These are phyloP conservation scores for Elsinoe ampelina DNA, from an alignment of 2,329 filamentous ascomycete genomes.

Conservation along the genomic window DNA sequence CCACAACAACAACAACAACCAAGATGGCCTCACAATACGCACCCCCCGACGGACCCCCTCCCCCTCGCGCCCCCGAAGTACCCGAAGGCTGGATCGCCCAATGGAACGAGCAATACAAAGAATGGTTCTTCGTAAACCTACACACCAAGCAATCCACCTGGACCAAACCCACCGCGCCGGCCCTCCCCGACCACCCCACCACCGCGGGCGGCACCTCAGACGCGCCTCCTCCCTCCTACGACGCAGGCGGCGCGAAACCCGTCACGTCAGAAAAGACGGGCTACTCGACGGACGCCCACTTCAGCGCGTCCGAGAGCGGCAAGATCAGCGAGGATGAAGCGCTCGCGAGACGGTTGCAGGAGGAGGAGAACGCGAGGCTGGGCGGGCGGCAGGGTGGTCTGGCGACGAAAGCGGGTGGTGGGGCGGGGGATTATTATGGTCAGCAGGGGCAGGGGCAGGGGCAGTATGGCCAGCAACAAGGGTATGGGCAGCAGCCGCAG, in stretches of 20 bases:
- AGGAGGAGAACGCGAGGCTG: slow-evolving; percentile 63
- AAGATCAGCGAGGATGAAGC: slow-evolving; percentile 58
- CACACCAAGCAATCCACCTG: slow-evolving; percentile 84
- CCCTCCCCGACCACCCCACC: slow-evolving; percentile 35
- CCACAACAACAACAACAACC: slow-evolving; percentile 5
- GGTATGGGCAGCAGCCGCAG: slow-evolving; percentile 28
- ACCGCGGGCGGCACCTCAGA: slow-evolving; percentile 31
- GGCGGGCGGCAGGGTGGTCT: slow-evolving; percentile 4
- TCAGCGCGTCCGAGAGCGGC: slow-evolving; percentile 12
- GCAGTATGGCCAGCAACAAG: slow-evolving; percentile 17
- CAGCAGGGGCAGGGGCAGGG: slow-evolving; percentile 19
- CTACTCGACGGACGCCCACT: neutral
- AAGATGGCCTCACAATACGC: slow-evolving; percentile 19
- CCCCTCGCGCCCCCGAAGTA: slow-evolving; percentile 55
- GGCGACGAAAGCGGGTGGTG: slow-evolving; percentile 34
- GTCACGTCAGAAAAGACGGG: slow-evolving; percentile 36
- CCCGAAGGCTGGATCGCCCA: slow-evolving; percentile 79
- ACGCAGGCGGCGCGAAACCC: slow-evolving; percentile 34
- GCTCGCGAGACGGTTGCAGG: slow-evolving; percentile 68
- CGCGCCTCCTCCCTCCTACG: slow-evolving; percentile 50
- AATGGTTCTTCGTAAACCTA: slow-evolving; percentile 91
- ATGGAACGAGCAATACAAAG: slow-evolving; percentile 80
- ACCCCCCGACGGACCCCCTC: slow-evolving; percentile 38
- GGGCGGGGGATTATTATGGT: slow-evolving; percentile 42
- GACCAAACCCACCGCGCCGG: slow-evolving; percentile 68